phyloP scores from a whole-genome alignment of 1,284 basidiomycete genomes.

The Sphagnurus paluster region DNA sequence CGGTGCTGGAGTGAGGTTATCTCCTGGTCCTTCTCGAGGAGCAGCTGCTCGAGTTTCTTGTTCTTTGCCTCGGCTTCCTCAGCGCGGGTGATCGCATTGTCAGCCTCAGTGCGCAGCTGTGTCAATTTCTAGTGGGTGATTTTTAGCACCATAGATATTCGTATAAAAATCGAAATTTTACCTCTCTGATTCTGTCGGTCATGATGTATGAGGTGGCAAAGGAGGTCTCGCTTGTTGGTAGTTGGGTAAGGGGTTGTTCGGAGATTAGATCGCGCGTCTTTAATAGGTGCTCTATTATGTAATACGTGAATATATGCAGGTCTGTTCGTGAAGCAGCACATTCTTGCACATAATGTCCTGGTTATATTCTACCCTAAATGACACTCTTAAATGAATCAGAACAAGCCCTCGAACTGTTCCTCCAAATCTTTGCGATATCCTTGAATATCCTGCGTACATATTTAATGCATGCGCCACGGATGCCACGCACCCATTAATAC shows the following conservation, averaged over 20 bases:
- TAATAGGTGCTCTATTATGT: constrained; percentile 17
- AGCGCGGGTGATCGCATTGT: constrained; percentile 76
- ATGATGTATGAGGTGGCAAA: constrained; percentile 28
- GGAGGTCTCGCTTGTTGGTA: constrained; percentile 13
- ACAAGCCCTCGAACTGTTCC: constrained; percentile 22
- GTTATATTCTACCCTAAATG: too few species aligned
- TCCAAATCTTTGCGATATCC: constrained; percentile 24
- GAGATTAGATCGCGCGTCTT: constrained; percentile 33
- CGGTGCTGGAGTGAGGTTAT: constrained; percentile 84
- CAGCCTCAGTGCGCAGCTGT: constrained; percentile 83
- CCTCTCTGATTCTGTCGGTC: constrained; percentile 80
- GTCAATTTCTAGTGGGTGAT: constrained; percentile 59
- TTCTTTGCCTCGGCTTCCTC: constrained; percentile 84
- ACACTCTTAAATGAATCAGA: too few species aligned
- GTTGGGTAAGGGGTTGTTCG: constrained; percentile 29
- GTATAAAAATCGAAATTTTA: too few species aligned
- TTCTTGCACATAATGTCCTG: too few species aligned
- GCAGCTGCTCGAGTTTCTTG: constrained; percentile 80
- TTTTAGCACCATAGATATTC: constrained; percentile 29
- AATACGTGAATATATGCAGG: constrained; percentile 6
- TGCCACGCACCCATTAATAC: constrained; percentile 3
- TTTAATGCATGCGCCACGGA: not conserved
- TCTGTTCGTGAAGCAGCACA: not conserved
- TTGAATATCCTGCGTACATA: constrained; percentile 21
- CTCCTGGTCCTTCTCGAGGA: constrained; percentile 88